Percentiles rank a stretch among this genome's conserved stretches.
These are phyloP conservation scores for Umbellularia californica DNA, from an alignment of 164 flowering plant species.

Conservation along the genomic window DNA sequence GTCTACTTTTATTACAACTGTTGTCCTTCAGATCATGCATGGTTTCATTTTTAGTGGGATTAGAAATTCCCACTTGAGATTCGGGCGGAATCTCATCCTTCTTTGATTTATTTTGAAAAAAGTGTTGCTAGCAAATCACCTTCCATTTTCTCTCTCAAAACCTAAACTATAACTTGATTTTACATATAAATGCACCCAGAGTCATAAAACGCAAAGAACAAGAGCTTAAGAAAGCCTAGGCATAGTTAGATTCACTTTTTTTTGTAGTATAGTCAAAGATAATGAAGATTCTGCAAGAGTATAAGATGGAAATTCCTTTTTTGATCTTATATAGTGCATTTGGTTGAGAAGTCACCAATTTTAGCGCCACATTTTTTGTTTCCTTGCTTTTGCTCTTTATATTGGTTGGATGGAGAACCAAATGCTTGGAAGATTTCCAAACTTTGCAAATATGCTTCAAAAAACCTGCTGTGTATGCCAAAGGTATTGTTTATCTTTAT, in stretches of 20 bases:
- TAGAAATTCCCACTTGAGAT: too few relatives aligned
- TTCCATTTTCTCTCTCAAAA: too few relatives aligned
- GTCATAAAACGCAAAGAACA: too few relatives aligned
- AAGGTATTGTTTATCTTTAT: conserved; percentile 36
- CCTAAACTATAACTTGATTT: too few relatives aligned
- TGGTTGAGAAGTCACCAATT: neutral
- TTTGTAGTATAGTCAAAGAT: neutral
- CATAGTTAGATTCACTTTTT: neutral
- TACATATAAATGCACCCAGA: too few relatives aligned
- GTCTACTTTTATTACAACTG: too few relatives aligned
- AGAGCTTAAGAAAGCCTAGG: too few relatives aligned
- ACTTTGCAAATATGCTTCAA: conserved; percentile 78
- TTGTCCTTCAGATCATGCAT: too few relatives aligned
- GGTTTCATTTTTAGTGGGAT: too few relatives aligned
- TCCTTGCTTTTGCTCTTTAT: neutral
- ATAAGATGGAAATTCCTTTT: neutral
- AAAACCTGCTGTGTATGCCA: conserved; percentile 74
- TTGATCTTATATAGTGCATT: neutral
- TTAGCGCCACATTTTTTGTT: neutral
- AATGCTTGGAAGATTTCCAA: conserved; percentile 77
- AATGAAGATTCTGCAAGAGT: neutral
- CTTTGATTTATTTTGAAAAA: neutral
- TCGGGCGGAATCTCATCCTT: neutral
- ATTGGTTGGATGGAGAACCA: conserved; percentile 61
- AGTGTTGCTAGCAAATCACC: neutral